Evolutionary conservation across 805 yeast genomes (phyloP), one percentile per base, ranked within the genome.

Genomic region (Torulaspora quercuum): DNA sequence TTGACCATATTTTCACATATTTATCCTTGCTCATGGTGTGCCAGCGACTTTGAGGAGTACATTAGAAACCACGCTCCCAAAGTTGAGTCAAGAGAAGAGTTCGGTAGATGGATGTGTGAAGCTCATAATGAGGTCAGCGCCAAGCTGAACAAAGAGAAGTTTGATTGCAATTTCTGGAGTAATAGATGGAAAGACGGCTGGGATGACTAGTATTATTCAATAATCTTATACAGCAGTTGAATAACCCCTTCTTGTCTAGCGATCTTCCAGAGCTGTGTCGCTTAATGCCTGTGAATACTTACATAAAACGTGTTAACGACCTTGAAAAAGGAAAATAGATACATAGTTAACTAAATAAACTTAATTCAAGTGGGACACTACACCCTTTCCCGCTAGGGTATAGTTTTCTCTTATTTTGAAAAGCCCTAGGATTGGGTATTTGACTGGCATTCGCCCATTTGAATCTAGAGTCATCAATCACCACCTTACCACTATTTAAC

Each of bases 361-460:
- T 59, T 37, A 89, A 65, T 48, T 85, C 78, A 44, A 89, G 64
- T 1, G 97, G 97, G 23, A 89, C 92, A 21, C 95, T 84, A 18
- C 88, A 76, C 3, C 97, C 97, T 50, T 95, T 73, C 9, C 97
- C 97, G 63, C 95, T 85, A 11, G 97, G 96, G 64, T 92, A 92
- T 46, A 88, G 66, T 58, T 90, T 88, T 41, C 73, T 73, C 30
- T 72, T 72, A 3, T 80, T 83, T 35, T 74, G 78, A 53, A 83
- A 87, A 33, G 74, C 72, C 48, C 97, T 71, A n/a, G 98, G 97
- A 49, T 77, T 78, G 0, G 98, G 97, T 29, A 92, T 67, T 15
- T 86, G 82, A 27, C 65, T 61, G 11, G 73, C 70, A 56, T 84
- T 84, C 3, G 67, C 55, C 68, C 86, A 89, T 46, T 71, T 74